Conservation (phyloP, 192 early-diverging fungal genomes). For the Gamsiella multidivaricata region DNA sequence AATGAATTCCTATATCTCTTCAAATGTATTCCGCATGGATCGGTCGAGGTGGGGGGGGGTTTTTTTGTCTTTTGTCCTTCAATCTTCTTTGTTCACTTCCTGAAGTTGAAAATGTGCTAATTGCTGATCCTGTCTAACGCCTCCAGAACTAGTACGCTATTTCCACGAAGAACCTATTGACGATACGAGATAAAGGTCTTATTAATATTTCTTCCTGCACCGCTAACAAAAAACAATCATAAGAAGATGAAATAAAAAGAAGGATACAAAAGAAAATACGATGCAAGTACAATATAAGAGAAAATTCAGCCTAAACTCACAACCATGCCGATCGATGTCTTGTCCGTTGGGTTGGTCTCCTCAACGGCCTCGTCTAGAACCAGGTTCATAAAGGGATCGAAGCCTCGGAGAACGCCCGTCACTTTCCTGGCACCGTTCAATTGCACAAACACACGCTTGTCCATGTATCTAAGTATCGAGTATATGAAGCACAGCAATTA, state of each 20-base stretch:
- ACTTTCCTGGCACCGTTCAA: slow-evolving; percentile 93
- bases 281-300: neutral
- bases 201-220: neutral
- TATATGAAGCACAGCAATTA: neutral
- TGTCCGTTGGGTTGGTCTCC: slow-evolving; percentile 72
- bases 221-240: no score
- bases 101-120: no score
- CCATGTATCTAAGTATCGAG: slow-evolving; percentile 56
- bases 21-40: no score
- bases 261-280: neutral
- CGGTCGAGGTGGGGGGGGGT: no score
- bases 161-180: slow-evolving; percentile 75
- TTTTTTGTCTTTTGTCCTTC: no score
- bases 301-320: slow-evolving; percentile 56
- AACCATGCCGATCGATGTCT: slow-evolving; percentile 86
- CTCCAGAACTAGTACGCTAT: slow-evolving; percentile 78
- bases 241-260: neutral
- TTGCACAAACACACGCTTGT: slow-evolving; percentile 91
- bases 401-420: slow-evolving; percentile 97
- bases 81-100: no score
- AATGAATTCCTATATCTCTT: no score
- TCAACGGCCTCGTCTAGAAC: slow-evolving; percentile 94
- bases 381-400: slow-evolving; percentile 99
- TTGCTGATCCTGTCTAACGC: slow-evolving; percentile 69
- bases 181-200: no score